Conservation (phyloP, 2,329 filamentous ascomycete genomes). For the Fusarium secorum region DNA sequence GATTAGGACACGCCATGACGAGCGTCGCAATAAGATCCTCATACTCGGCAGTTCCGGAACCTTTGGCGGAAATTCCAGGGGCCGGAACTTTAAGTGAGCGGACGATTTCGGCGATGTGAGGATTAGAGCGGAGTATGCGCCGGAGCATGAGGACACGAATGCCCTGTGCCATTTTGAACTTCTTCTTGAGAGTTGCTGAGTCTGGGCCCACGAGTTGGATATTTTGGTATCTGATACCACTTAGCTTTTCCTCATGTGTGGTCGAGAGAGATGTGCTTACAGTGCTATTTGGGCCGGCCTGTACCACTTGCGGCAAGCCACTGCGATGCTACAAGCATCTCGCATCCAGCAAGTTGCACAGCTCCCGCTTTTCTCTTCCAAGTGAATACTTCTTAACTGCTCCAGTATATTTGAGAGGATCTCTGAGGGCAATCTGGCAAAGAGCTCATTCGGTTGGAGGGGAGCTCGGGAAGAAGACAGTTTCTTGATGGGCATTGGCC, state of each 20-base stretch:
- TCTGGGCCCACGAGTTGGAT: slow-evolving; percentile 68
- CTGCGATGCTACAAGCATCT: slow-evolving; percentile 61
- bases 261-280: slow-evolving; percentile 48
- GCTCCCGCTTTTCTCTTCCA: slow-evolving; percentile 57
- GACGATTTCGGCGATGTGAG: slow-evolving; percentile 62
- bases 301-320: slow-evolving; percentile 61
- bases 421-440: slow-evolving; percentile 65
- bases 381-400: slow-evolving; percentile 61
- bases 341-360: slow-evolving; percentile 73
- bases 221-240: slow-evolving; percentile 59
- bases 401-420: slow-evolving; percentile 65
- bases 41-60: slow-evolving; percentile 56
- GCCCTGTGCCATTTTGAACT: slow-evolving; percentile 61
- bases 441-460: slow-evolving; percentile 58
- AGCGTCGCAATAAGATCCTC: slow-evolving; percentile 66
- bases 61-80: slow-evolving; percentile 53
- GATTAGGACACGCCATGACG: slow-evolving; percentile 70
- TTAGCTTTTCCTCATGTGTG: slow-evolving; percentile 13
- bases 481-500: slow-evolving; percentile 35
- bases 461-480: slow-evolving; percentile 35
- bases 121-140: slow-evolving; percentile 63
- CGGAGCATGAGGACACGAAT: slow-evolving; percentile 64
- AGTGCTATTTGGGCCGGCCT: slow-evolving; percentile 59
- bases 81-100: slow-evolving; percentile 62
- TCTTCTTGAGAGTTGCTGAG: slow-evolving; percentile 63